Percentiles rank a stretch among this genome's conserved stretches.
These are phyloP conservation scores for Candida methanosorbosa DNA, from an alignment of 805 yeast species.

Conservation along the genomic window DNA sequence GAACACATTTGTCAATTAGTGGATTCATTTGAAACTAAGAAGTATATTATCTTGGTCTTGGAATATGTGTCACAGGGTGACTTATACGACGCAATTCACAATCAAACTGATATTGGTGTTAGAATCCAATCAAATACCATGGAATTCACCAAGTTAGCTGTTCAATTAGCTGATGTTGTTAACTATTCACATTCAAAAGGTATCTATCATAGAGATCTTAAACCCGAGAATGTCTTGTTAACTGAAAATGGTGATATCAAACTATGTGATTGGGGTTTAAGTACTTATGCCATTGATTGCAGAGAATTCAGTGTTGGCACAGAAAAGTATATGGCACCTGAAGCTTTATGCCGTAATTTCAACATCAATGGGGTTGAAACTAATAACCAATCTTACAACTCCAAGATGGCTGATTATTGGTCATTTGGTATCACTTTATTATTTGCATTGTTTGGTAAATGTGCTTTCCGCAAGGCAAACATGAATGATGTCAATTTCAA, in stretches of 20 bases:
- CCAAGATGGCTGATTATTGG: slow-evolving; percentile 45
- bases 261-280: slow-evolving; percentile 69
- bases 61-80: slow-evolving; percentile 66
- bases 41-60: slow-evolving; percentile 46
- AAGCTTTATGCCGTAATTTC: slow-evolving; percentile 18
- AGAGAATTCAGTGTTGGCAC: slow-evolving; percentile 40
- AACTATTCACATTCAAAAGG: slow-evolving; percentile 47
- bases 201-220: slow-evolving; percentile 62
- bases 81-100: slow-evolving; percentile 46
- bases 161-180: slow-evolving; percentile 45
- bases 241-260: slow-evolving; percentile 44
- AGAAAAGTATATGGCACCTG: slow-evolving; percentile 56
- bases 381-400: slow-evolving; percentile 2
- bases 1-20: slow-evolving; percentile 49
- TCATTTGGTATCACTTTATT: slow-evolving; percentile 43
- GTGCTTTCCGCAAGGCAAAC: slow-evolving; percentile 39
- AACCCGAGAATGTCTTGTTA: slow-evolving; percentile 63
- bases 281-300: slow-evolving; percentile 29
- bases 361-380: not conserved
- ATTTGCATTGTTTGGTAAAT: slow-evolving; percentile 41
- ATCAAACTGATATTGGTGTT: slow-evolving; percentile 18
- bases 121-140: slow-evolving; percentile 17
- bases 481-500: slow-evolving; percentile 32
- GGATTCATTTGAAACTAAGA: slow-evolving; percentile 46
- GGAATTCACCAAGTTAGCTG: slow-evolving; percentile 23